phyloP scores from a whole-genome alignment of 371 early-diverging fungal species.

The Parasitella parasitica region DNA sequence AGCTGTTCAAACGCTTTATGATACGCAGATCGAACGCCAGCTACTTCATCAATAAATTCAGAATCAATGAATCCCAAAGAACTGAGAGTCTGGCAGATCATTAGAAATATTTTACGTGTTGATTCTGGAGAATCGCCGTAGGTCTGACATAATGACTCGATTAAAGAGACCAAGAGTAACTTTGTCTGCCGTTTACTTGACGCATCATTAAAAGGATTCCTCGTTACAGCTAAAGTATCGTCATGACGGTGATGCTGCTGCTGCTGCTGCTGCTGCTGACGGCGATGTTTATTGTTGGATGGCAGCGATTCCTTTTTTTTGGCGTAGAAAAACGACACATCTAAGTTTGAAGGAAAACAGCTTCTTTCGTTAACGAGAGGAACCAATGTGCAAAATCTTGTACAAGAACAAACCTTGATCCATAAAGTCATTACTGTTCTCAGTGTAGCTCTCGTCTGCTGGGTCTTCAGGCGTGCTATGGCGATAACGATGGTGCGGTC shows the following conservation, averaged over 20 bases:
- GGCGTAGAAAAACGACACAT: not conserved
- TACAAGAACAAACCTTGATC: conserved; percentile 5
- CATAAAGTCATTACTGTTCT: not conserved
- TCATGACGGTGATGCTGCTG: not conserved
- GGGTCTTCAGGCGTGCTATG: not conserved
- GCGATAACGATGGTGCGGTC: not conserved
- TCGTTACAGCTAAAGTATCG: not conserved
- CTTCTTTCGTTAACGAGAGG: no score
- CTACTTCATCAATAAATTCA: conserved; percentile 78
- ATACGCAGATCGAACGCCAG: conserved; percentile 75
- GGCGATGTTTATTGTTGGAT: not conserved
- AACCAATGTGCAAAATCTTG: no score
- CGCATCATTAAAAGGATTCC: conserved; percentile 15
- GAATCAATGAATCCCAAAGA: conserved; percentile 76
- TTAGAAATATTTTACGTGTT: conserved; percentile 78
- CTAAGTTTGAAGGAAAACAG: no score
- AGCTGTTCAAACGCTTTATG: conserved; percentile 81
- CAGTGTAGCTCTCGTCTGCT: not conserved
- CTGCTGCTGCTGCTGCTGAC: not conserved
- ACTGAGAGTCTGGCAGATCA: conserved; percentile 63
- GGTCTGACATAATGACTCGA: conserved; percentile 83
- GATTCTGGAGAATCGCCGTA: conserved; percentile 81
- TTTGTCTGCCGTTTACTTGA: conserved; percentile 65
- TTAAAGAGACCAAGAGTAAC: conserved; percentile 69
- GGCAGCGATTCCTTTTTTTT: not conserved